Evolutionary conservation across 1,284 basidiomycete species (phyloP), one percentile per base, ranked within the genome.

Genomic region (Cryptococcus hybrid): DNA sequence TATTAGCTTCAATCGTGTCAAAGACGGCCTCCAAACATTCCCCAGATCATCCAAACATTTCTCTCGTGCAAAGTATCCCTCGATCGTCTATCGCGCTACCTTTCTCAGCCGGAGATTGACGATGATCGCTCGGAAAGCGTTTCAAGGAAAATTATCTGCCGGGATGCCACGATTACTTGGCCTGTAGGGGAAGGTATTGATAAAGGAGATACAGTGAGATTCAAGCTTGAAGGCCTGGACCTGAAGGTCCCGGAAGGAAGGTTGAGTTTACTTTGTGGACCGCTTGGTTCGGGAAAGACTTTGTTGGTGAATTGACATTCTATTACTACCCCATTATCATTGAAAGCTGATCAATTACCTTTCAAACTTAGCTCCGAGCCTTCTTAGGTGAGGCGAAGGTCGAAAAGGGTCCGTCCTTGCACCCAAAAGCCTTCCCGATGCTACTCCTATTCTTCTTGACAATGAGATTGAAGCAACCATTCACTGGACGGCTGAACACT

Each of bases 261-360:
- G 50, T 55, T 78, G 44, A 74, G 74, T 0, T 61, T 79, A 0
- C 58, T 78, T n/a, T 75, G 69, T 45, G 78, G 78, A 1, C 67
- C 73, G 0, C 65, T 78, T 2, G 78, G 76, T 2, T 63, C 74
- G 0, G 78, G 78, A 12, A 79, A 79, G 57, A 74, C 69, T 0
- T 60, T 79, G 0, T 61, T 78, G 7, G 75, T 75, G 38, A 55
- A 73, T 68, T 7, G 9, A 42, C 37, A 13, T 36, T 42, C 15
- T n/a, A 6, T 15, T 4, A 24, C 38, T 8, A 3, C 0, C 40
- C 9, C 2, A 15, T 1, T 13, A 11, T 5, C 15, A 3, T 3
- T 45, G 8, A 35, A 57, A 63, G 56, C 34, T 30, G 12, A 37
- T 35, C 0, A 5, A 62, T 47, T 18, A 30, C 30, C 30, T 30